Evolutionary conservation across 2,329 filamentous ascomycete species (phyloP).

Genomic region (Didymella pinodella): DNA sequence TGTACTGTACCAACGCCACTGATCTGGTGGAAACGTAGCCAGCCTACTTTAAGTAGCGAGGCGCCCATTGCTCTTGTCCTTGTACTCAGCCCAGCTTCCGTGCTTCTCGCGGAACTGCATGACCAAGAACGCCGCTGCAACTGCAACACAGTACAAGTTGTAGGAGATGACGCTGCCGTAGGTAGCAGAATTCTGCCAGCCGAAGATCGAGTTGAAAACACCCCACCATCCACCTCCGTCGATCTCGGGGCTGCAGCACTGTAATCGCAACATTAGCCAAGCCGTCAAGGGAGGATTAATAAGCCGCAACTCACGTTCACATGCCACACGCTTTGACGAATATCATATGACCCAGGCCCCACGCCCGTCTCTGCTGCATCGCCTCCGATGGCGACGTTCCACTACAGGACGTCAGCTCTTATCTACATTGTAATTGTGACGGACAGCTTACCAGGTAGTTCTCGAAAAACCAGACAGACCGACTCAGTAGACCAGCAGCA

Average conservation of each 20-base stretch:
- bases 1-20: too few species aligned
- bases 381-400: constrained; percentile 56
- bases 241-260: constrained; percentile 77
- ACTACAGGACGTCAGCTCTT: background rate
- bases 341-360: constrained; percentile 80
- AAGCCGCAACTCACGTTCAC: constrained; percentile 67
- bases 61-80: background rate
- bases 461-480: constrained; percentile 76
- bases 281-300: background rate
- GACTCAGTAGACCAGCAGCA: constrained; percentile 79
- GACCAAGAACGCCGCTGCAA: constrained; percentile 69
- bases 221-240: constrained; percentile 82
- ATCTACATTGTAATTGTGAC: constrained; percentile 59
- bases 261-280: background rate
- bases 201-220: constrained; percentile 82
- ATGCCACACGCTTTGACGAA: constrained; percentile 79
- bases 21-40: too few species aligned
- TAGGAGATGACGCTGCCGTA: constrained; percentile 85
- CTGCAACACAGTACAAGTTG: constrained; percentile 81
- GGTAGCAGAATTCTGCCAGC: constrained; percentile 86
- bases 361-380: constrained; percentile 68
- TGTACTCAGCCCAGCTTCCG: background rate
- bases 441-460: constrained; percentile 54
- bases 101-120: constrained; percentile 71
- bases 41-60: too few species aligned